Percentiles rank a stretch among this genome's conserved stretches.
These are phyloP conservation scores for Haplographium delicatum DNA, from an alignment of 495 filamentous ascomycete species.

Conservation along the genomic window DNA sequence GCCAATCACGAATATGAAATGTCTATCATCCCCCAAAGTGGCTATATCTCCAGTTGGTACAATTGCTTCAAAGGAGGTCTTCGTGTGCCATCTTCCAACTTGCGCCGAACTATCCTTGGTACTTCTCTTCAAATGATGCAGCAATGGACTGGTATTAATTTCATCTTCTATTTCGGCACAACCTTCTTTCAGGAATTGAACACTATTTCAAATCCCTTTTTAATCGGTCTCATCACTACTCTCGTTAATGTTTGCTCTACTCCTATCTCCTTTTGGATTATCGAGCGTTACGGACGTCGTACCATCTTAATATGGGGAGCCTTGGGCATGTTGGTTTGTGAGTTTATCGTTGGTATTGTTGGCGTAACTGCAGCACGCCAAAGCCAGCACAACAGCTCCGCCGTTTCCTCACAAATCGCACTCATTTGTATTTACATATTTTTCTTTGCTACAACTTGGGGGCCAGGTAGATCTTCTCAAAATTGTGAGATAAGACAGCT, in stretches of 20 bases:
- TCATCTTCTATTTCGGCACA: conserved; percentile 62
- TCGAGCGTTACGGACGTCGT: conserved; percentile 67
- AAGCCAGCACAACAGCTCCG: conserved; percentile 27
- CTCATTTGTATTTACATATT: conserved; percentile 73
- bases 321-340: conserved; percentile 72
- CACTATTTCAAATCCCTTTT: conserved; percentile 55
- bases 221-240: conserved; percentile 68
- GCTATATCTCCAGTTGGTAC: conserved; percentile 59
- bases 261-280: conserved; percentile 54
- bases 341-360: conserved; percentile 79
- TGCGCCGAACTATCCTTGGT: conserved; percentile 38
- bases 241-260: conserved; percentile 72
- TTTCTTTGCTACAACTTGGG: conserved; percentile 78
- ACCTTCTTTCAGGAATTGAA: conserved; percentile 60
- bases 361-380: conserved; percentile 53
- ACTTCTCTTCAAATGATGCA: conserved; percentile 69
- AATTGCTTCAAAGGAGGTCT: conserved; percentile 61
- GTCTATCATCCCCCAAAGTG: conserved; percentile 50
- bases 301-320: conserved; percentile 62
- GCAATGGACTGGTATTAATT: conserved; percentile 47
- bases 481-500: conserved; percentile 46
- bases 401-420: conserved; percentile 42
- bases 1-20: conserved; percentile 63
- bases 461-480: conserved; percentile 36
- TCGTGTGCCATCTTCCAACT: conserved; percentile 59